These are phyloP conservation scores for Penicillium sp. DNA, from an alignment of 2,329 filamentous ascomycete genomes.

Conservation along the genomic window DNA sequence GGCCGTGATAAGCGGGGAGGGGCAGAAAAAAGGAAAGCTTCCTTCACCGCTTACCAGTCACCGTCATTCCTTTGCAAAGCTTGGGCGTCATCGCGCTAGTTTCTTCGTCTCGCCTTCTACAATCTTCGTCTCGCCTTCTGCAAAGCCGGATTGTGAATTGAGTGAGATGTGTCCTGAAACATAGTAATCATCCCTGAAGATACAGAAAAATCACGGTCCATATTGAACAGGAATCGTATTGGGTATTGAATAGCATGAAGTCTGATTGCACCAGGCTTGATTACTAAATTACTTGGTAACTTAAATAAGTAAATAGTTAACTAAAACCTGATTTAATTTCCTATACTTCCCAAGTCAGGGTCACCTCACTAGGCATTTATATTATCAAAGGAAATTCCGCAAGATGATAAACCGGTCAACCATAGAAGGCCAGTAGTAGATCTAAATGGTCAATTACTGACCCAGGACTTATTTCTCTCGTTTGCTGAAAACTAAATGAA, in stretches of 20 bases:
- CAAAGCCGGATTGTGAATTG: background rate
- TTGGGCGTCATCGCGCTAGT: too few species aligned
- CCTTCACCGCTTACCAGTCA: slow-evolving; percentile 14
- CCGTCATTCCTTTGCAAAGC: background rate
- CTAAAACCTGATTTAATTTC: too few species aligned
- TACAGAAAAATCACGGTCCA: background rate
- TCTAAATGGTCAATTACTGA: background rate
- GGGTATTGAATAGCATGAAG: background rate
- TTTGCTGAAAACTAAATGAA: slow-evolving; percentile 22
- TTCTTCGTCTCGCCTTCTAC: background rate
- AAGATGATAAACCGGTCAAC: background rate
- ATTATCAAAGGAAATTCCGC: background rate
- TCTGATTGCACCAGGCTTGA: background rate
- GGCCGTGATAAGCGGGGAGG: slow-evolving; percentile 24
- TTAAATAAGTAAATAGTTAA: too few species aligned
- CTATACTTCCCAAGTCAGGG: background rate
- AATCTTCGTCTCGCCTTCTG: background rate
- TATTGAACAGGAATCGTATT: background rate
- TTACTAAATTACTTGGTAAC: background rate
- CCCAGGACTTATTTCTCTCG: background rate
- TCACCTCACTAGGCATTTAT: background rate
- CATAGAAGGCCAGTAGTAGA: background rate
- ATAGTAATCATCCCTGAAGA: background rate
- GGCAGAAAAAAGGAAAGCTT: slow-evolving; percentile 23
- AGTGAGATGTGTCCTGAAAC: background rate